phyloP scores from a whole-genome alignment of 768 basidiomycete species.

The Fibroporia radiculosa region DNA sequence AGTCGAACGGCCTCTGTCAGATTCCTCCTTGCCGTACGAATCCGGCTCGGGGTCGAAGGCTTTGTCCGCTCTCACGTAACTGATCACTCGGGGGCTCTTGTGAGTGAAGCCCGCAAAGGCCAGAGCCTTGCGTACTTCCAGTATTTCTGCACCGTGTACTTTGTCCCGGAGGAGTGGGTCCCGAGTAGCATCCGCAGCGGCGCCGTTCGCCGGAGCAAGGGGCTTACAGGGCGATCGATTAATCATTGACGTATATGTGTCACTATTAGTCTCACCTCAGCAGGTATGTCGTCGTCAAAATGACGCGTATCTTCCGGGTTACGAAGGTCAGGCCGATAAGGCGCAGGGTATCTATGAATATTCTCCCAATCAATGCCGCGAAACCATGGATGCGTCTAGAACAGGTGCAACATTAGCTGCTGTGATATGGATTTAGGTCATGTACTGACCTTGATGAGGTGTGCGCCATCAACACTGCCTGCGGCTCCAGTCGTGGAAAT shows the following conservation, averaged over 20 bases:
- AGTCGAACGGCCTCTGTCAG: slow-evolving; percentile 56
- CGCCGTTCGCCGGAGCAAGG: slow-evolving; percentile 82
- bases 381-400: slow-evolving; percentile 84
- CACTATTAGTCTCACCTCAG: slow-evolving; percentile 51
- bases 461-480: slow-evolving; percentile 73
- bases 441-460: slow-evolving; percentile 69
- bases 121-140: slow-evolving; percentile 84
- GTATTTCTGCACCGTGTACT: slow-evolving; percentile 76
- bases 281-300: slow-evolving; percentile 91
- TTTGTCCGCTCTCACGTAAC: slow-evolving; percentile 67
- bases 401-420: slow-evolving; percentile 8
- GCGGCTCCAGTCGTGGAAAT: slow-evolving; percentile 38
- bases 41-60: slow-evolving; percentile 56
- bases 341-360: slow-evolving; percentile 76
- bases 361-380: slow-evolving; percentile 84
- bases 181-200: slow-evolving; percentile 73
- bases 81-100: slow-evolving; percentile 77
- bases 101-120: slow-evolving; percentile 91
- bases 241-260: not conserved
- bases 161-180: slow-evolving; percentile 86
- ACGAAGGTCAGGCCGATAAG: slow-evolving; percentile 80
- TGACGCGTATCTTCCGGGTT: slow-evolving; percentile 87
- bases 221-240: slow-evolving; percentile 42
- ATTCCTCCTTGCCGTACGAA: slow-evolving; percentile 36
- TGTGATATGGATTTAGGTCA: slow-evolving; percentile 1